Conservation (phyloP, 495 filamentous ascomycete genomes). For the Lasiosphaeriaceae sp. region DNA sequence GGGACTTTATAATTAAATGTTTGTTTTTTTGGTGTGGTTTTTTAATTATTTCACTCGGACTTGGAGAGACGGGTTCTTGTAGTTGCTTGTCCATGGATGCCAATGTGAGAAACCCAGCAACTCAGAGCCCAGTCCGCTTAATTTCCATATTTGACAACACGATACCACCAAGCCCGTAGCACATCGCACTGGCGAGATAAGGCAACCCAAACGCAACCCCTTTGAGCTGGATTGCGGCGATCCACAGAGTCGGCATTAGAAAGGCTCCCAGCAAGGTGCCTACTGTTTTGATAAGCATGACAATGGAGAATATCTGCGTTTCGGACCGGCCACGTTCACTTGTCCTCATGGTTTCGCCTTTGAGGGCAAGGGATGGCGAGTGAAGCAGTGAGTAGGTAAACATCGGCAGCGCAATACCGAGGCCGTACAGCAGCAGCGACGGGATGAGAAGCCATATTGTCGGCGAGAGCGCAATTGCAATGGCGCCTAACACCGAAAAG, state of each 20-base stretch:
- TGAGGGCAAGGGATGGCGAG: slow-evolving; percentile 17
- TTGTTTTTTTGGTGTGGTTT: too few species aligned
- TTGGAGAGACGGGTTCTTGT: too few species aligned
- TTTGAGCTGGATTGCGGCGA: slow-evolving; percentile 22
- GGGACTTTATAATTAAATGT: too few species aligned
- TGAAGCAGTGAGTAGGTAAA: slow-evolving; percentile 41
- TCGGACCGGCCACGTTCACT: slow-evolving; percentile 10
- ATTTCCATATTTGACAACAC: slow-evolving; percentile 6
- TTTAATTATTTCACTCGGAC: too few species aligned
- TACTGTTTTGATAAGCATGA: slow-evolving; percentile 44
- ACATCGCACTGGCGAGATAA: slow-evolving; percentile 31
- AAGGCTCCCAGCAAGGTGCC: slow-evolving; percentile 39
- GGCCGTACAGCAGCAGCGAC: slow-evolving; percentile 36
- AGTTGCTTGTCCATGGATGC: too few species aligned
- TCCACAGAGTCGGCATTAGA: slow-evolving; percentile 40
- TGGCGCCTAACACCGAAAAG: slow-evolving; percentile 37
- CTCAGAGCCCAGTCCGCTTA: too few species aligned
- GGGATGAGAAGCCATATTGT: slow-evolving; percentile 33
- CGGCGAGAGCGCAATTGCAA: slow-evolving; percentile 32
- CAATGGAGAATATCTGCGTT: slow-evolving; percentile 40
- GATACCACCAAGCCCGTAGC: slow-evolving; percentile 26
- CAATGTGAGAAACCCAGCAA: too few species aligned
- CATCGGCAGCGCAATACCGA: slow-evolving; percentile 41
- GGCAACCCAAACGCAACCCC: slow-evolving; percentile 26
- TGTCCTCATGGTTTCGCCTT: background rate